These are phyloP conservation scores for Leccinum rimulosum DNA, from an alignment of 768 basidiomycete genomes.

Conservation along the genomic window DNA sequence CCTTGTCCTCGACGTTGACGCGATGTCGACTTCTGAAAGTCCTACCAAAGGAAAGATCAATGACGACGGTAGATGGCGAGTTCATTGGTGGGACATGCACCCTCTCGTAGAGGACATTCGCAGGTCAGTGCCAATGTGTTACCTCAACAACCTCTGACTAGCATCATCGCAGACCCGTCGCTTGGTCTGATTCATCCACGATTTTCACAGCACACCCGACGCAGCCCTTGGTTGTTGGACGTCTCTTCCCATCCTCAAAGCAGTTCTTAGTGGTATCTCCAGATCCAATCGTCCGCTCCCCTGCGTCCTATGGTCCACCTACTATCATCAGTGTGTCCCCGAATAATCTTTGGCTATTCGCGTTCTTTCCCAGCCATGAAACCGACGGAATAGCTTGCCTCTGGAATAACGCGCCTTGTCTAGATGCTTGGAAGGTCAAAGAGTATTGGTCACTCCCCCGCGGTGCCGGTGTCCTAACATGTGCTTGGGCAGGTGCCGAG, in stretches of 20 bases:
- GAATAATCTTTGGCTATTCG: constrained; percentile 64
- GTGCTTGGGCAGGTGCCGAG: constrained; percentile 56
- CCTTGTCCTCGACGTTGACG: not conserved
- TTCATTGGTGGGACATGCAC: constrained; percentile 74
- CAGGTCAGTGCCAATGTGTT: constrained; percentile 38
- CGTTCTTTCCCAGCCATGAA: constrained; percentile 64
- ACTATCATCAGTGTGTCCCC: constrained; percentile 60
- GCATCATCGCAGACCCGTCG: constrained; percentile 50
- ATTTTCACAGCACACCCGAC: constrained; percentile 69
- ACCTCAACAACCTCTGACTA: not conserved
- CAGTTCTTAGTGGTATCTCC: constrained; percentile 61
- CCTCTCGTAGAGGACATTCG: constrained; percentile 56
- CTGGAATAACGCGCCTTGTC: constrained; percentile 57
- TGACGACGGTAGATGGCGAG: constrained; percentile 52
- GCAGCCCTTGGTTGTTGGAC: constrained; percentile 56
- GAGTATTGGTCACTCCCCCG: constrained; percentile 54
- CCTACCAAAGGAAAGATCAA: constrained; percentile 55
- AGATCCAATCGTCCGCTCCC: constrained; percentile 42
- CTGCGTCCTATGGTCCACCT: constrained; percentile 56
- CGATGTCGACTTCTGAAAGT: constrained; percentile 25
- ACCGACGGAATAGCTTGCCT: constrained; percentile 61
- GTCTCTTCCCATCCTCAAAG: constrained; percentile 68
- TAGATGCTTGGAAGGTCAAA: constrained; percentile 60
- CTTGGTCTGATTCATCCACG: constrained; percentile 67
- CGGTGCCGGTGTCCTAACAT: constrained; percentile 57